These are phyloP conservation scores for Phoma sp. DNA, from an alignment of 2,329 filamentous ascomycete genomes.

Conservation along the genomic window DNA sequence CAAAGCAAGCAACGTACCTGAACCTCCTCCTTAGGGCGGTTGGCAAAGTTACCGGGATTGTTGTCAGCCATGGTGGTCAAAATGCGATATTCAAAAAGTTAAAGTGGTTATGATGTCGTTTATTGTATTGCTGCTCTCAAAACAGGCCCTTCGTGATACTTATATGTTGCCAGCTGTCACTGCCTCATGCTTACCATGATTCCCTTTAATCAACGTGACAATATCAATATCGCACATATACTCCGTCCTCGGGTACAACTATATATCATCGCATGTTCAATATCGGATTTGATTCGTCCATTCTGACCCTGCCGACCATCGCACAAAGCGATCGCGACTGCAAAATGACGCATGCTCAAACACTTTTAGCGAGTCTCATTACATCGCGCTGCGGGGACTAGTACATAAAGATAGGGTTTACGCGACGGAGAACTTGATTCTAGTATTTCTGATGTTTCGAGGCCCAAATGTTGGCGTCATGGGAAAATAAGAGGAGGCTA, in stretches of 20 bases:
- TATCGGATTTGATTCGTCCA: background rate
- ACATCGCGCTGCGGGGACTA: background rate
- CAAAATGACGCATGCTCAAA: background rate
- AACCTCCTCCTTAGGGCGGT: slow-evolving; percentile 56
- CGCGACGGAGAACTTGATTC: background rate
- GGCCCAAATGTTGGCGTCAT: slow-evolving; percentile 7
- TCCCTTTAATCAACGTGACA: background rate
- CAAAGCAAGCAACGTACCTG: slow-evolving; percentile 12
- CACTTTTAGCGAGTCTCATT: background rate
- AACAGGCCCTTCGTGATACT: no score
- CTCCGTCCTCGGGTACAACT: background rate
- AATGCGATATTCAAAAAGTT: no score
- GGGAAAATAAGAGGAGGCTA: slow-evolving; percentile 8
- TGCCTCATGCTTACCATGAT: background rate
- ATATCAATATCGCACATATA: background rate
- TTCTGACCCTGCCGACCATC: background rate
- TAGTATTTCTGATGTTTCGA: background rate
- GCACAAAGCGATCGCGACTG: background rate
- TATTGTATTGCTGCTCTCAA: no score
- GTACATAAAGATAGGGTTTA: background rate
- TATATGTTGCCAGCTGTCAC: background rate
- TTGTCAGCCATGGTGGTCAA: slow-evolving; percentile 39
- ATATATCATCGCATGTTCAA: background rate
- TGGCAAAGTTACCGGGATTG: slow-evolving; percentile 59
- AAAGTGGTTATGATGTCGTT: no score